phyloP scores from a whole-genome alignment of 2,329 filamentous ascomycete genomes.

The Graphium sp. region DNA sequence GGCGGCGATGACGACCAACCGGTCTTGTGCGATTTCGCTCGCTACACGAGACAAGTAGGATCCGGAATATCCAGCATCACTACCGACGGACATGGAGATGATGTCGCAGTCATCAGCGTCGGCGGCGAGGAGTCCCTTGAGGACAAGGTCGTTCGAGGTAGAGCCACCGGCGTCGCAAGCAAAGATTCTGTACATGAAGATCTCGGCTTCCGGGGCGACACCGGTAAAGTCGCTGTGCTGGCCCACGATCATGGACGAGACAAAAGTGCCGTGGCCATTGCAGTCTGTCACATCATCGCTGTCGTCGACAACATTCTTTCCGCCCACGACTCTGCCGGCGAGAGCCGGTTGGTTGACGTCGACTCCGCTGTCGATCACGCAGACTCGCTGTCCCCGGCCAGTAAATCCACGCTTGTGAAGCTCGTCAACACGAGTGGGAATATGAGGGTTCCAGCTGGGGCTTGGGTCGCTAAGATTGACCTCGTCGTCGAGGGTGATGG shows the following conservation, averaged over 20 bases:
- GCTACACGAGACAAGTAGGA: slow-evolving; percentile 5
- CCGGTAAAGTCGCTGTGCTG: slow-evolving; percentile 7
- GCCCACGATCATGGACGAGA: slow-evolving; percentile 7
- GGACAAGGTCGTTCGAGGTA: slow-evolving; percentile 8
- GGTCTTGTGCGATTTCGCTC: slow-evolving; percentile 4
- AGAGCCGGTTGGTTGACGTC: slow-evolving; percentile 7
- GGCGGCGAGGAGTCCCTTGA: slow-evolving; percentile 9
- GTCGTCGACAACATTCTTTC: slow-evolving; percentile 8
- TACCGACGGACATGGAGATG: slow-evolving; percentile 8
- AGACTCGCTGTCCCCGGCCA: slow-evolving; percentile 8
- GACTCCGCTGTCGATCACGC: slow-evolving; percentile 8
- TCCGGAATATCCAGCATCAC: slow-evolving; percentile 6
- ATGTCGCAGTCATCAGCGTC: slow-evolving; percentile 9
- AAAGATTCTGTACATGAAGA: slow-evolving; percentile 12
- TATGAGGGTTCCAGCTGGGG: slow-evolving; percentile 8
- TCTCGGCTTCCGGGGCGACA: slow-evolving; percentile 8
- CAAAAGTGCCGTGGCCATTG: slow-evolving; percentile 9
- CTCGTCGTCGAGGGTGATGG: slow-evolving; percentile 7
- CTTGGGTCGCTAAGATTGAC: slow-evolving; percentile 5
- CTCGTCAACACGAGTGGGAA: slow-evolving; percentile 6
- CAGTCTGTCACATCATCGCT: slow-evolving; percentile 7
- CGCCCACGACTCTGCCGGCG: slow-evolving; percentile 7
- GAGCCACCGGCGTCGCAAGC: slow-evolving; percentile 6
- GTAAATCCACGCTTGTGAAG: slow-evolving; percentile 8
- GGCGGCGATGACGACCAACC: slow-evolving; percentile 6